These are phyloP conservation scores for Fusarium tanahbumbuense DNA, from an alignment of 2,329 filamentous ascomycete species.

Conservation along the genomic window DNA sequence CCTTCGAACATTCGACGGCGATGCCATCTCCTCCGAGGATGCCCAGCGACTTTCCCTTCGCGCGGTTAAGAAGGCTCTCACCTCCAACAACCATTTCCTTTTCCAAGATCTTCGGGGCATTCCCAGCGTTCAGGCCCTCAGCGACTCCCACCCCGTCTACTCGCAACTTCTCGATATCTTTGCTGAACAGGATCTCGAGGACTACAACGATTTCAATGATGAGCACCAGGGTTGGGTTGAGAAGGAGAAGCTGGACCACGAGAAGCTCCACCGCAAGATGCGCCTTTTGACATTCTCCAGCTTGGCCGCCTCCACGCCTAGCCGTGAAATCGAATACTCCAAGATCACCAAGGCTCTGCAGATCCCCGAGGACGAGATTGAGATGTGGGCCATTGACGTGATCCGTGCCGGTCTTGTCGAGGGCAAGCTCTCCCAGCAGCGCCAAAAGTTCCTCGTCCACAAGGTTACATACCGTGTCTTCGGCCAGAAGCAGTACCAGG, in stretches of 20 bases:
- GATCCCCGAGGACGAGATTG: conserved; percentile 84
- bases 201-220: conserved; percentile 95
- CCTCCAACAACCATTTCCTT: conserved; percentile 69
- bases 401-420: conserved; percentile 96
- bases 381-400: conserved; percentile 99
- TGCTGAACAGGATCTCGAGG: conserved; percentile 91
- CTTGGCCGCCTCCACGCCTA: conserved; percentile 84
- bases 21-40: conserved; percentile 68
- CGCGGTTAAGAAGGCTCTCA: conserved; percentile 65
- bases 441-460: conserved; percentile 94
- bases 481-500: conserved; percentile 97
- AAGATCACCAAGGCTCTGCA: conserved; percentile 87
- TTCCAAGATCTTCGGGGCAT: conserved; percentile 87
- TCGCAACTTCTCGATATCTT: conserved; percentile 96
- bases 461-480: conserved; percentile 97
- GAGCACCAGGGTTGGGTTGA: conserved; percentile 89
- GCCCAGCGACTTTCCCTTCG: conserved; percentile 70
- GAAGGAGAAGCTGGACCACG: conserved; percentile 76
- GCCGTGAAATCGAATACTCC: conserved; percentile 88
- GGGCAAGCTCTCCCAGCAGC: conserved; percentile 94
- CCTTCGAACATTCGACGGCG: conserved; percentile 68
- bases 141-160: conserved; percentile 84
- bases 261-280: conserved; percentile 91
- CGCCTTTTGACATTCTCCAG: conserved; percentile 93
- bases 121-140: conserved; percentile 85